Base-by-base conservation (phyloP, 306 rosid genomes). In the Carpinus viminea region DNA sequence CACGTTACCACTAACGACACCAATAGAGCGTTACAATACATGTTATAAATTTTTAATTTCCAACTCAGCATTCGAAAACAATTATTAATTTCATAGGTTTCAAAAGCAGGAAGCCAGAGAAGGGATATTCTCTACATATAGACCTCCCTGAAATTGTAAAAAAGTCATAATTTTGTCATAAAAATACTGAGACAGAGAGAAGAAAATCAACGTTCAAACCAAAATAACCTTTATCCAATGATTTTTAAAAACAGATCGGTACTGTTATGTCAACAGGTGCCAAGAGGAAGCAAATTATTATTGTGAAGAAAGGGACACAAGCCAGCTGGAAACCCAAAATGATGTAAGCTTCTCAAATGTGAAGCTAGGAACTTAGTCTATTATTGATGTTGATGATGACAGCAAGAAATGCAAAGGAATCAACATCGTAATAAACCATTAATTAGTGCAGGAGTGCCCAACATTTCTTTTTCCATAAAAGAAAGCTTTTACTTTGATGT, bases 301-400 rank as follows among this genome's bases (percentile, higher is more conserved):
- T 43, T 50, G n/a, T 70, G 41, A 26, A 79, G 43, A 41, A 41
- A 41, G 41, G 64, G 68, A 17, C 18, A 76, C n/a, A 68, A 55
- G 61, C 71, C 70, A 68, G 64, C 75, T 71, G 72, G 71, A 54
- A 47, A 45, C 43, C 72, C 24, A 28, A 54, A 43, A 62, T 64
- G 64, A 45, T 74, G 70, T 15, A 26, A 18, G 41, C 52, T 68
- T 68, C 51, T 18, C 3, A 9, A 68, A 68, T 15, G 72, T 68
- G 72, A 68, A 38, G 72, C 50, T 34, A 38, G 70, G 72, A 68
- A 8, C 15, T 18, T 41, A n/a, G 8, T 28, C 9, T 3, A 26
- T 26, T 28, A 28, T 61, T 5, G 43, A 28, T 61, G 31, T 59
- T n/a, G 28, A 68, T 18, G 50, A 41, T 51, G 50, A 41, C 72